phyloP scores from a whole-genome alignment of 2,329 filamentous ascomycete species.

The Huntiella bhutanensis region DNA sequence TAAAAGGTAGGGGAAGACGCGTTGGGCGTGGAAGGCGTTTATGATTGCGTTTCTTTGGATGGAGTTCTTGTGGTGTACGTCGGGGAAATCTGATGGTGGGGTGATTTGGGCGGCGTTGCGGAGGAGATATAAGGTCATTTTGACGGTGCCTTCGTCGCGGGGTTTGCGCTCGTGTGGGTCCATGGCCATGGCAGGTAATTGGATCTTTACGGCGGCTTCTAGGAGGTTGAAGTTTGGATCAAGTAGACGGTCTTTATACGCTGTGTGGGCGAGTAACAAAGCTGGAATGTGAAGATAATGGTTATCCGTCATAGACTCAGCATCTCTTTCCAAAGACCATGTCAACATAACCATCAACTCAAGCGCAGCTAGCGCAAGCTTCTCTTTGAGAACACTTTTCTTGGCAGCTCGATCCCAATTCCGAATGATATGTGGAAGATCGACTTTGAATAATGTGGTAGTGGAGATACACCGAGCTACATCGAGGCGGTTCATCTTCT shows the following conservation, averaged over 20 bases:
- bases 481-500: conserved; percentile 83
- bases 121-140: conserved; percentile 72
- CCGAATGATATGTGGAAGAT: conserved; percentile 75
- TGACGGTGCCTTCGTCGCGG: conserved; percentile 82
- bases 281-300: conserved; percentile 84
- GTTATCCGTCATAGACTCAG: conserved; percentile 71
- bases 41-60: conserved; percentile 76
- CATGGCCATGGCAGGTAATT: conserved; percentile 69
- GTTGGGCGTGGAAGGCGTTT: conserved; percentile 75
- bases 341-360: conserved; percentile 85
- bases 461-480: conserved; percentile 85
- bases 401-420: conserved; percentile 56
- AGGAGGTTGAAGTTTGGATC: conserved; percentile 62
- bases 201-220: conserved; percentile 61
- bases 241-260: conserved; percentile 81
- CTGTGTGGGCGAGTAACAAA: conserved; percentile 68
- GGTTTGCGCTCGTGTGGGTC: conserved; percentile 54
- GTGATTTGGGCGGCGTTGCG: conserved; percentile 77
- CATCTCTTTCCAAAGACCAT: conserved; percentile 72
- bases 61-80: conserved; percentile 47
- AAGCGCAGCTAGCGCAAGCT: conserved; percentile 67
- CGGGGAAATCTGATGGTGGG: conserved; percentile 55
- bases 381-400: conserved; percentile 56
- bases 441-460: conserved; percentile 76
- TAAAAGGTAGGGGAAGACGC: conserved; percentile 69